Percentiles rank a stretch among this genome's conserved stretches.
phyloP scores from a whole-genome alignment of 805 yeast genomes.

The Schizosaccharomyces cryophilus region DNA sequence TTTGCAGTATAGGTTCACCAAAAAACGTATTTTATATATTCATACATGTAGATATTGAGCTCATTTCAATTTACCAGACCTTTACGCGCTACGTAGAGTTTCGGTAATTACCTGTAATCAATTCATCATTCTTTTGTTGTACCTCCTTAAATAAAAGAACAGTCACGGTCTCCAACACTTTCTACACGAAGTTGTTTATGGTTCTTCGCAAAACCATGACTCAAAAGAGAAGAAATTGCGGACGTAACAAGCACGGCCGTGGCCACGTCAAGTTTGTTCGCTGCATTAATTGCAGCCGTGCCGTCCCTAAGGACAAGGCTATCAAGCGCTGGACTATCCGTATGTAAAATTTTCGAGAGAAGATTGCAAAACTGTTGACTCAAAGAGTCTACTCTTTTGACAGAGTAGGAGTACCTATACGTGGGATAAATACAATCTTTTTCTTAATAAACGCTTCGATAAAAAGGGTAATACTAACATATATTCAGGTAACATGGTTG shows the following conservation, averaged over 20 bases:
- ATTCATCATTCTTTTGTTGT: not conserved
- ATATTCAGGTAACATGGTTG: slow-evolving; percentile 60
- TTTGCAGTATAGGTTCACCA: too few relatives aligned
- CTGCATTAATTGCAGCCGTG: slow-evolving; percentile 98
- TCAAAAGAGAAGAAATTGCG: slow-evolving; percentile 99
- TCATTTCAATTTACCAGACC: too few relatives aligned
- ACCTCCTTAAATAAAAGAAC: not conserved
- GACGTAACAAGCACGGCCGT: slow-evolving; percentile 99
- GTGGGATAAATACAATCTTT: too few relatives aligned
- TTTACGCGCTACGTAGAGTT: too few relatives aligned
- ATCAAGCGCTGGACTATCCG: slow-evolving; percentile 86
- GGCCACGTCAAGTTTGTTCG: slow-evolving; percentile 99
- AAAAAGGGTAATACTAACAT: not conserved
- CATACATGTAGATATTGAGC: too few relatives aligned
- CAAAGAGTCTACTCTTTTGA: too few relatives aligned
- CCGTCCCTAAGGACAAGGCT: slow-evolving; percentile 99
- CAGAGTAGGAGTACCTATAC: too few relatives aligned
- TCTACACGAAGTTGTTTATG: not conserved
- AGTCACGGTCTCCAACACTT: not conserved
- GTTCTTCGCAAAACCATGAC: slow-evolving; percentile 38
- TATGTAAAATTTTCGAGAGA: not conserved
- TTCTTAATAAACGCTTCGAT: not conserved
- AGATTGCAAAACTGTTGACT: too few relatives aligned
- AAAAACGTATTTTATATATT: too few relatives aligned
- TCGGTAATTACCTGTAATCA: too few relatives aligned